A percentile compares a stretch with the other conserved stretches of the same genome.
Conservation (phyloP, 805 yeast genomes). For the Saturnispora halmiae region DNA sequence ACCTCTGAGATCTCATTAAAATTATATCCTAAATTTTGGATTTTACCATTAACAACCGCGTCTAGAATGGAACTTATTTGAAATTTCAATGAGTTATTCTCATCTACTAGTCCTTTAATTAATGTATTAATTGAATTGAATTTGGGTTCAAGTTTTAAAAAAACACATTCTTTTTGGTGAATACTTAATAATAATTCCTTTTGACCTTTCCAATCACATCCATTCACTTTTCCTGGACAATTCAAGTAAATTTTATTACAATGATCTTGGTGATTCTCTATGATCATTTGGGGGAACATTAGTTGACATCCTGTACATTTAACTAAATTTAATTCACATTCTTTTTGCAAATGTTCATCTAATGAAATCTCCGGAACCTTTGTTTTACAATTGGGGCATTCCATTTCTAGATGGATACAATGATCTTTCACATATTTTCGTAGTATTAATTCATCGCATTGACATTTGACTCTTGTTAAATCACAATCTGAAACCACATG, state of each 20-base stretch:
- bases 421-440: conserved; percentile 12
- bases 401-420: conserved; percentile 34
- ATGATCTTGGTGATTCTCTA: conserved; percentile 34
- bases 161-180: conserved; percentile 25
- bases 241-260: conserved; percentile 33
- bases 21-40: conserved; percentile 41
- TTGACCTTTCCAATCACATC: conserved; percentile 41
- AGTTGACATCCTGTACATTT: conserved; percentile 35
- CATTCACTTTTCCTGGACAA: conserved; percentile 41
- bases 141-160: conserved; percentile 22
- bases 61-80: conserved; percentile 39
- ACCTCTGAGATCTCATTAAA: conserved; percentile 38
- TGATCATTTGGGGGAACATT: conserved; percentile 31
- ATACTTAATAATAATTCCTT: conserved; percentile 23
- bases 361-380: conserved; percentile 26
- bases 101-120: conserved; percentile 26
- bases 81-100: conserved; percentile 33
- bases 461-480: conserved; percentile 32
- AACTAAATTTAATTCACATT: conserved; percentile 33
- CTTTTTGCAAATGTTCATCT: conserved; percentile 29
- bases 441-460: conserved; percentile 19
- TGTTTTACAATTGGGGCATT: conserved; percentile 32
- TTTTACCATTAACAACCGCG: conserved; percentile 40
- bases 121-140: conserved; percentile 24
- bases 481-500: conserved; percentile 38